phyloP scores from a whole-genome alignment of 2,329 filamentous ascomycete species.

The Calycina herbarum region DNA sequence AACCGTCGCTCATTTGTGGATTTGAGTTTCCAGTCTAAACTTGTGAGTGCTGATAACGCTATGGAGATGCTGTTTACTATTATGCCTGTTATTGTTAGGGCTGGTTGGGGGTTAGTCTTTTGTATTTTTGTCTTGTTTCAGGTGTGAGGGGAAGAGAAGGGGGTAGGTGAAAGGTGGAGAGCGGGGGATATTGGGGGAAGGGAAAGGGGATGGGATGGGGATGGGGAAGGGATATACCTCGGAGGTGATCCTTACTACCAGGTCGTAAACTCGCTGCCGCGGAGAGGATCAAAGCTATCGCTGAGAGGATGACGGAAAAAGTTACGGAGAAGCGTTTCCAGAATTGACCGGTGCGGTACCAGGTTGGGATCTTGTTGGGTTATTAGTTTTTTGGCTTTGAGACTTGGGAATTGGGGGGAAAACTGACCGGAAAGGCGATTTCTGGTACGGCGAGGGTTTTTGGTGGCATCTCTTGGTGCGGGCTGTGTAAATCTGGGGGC shows the following conservation, averaged over 20 bases:
- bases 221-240: slow-evolving; percentile 16
- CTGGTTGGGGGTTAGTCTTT: slow-evolving; percentile 14
- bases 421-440: not conserved
- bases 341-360: slow-evolving; percentile 26
- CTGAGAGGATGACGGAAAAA: slow-evolving; percentile 25
- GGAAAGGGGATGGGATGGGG: not conserved
- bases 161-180: not conserved
- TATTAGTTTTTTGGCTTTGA: slow-evolving; percentile 9
- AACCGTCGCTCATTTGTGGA: slow-evolving; percentile 28
- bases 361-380: not conserved
- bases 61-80: slow-evolving; percentile 29
- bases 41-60: slow-evolving; percentile 28
- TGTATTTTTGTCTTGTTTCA: not conserved
- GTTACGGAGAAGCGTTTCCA: slow-evolving; percentile 33
- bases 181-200: not conserved
- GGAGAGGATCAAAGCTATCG: slow-evolving; percentile 22
- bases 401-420: not conserved
- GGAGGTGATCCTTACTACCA: slow-evolving; percentile 8
- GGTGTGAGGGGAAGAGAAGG: not conserved
- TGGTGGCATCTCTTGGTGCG: not conserved
- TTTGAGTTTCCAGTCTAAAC: slow-evolving; percentile 31
- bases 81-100: slow-evolving; percentile 27
- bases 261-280: slow-evolving; percentile 22
- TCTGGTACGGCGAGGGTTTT: not conserved
- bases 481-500: not conserved